Evolutionary conservation across 1,284 basidiomycete genomes (phyloP).

Genomic region (Fomitopsis betulina): DNA sequence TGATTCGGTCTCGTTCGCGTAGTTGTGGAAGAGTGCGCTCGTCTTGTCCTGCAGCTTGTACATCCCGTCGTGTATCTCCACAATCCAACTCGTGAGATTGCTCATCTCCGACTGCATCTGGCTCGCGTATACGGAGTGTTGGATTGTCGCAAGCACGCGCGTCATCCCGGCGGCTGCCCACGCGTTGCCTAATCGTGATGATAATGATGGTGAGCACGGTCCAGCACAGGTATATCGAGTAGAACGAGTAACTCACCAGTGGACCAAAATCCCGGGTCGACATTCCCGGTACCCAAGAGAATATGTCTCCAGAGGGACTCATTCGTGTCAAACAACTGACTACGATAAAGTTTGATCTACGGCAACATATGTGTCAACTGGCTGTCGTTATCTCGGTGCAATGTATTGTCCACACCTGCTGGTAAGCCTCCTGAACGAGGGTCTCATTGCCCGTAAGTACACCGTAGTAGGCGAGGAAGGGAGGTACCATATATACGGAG

Average conservation of each 20-base stretch:
- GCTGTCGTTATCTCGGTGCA: background rate
- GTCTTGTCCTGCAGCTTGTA: constrained; percentile 32
- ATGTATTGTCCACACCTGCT: constrained; percentile 39
- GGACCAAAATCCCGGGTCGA: constrained; percentile 68
- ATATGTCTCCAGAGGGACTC: constrained; percentile 71
- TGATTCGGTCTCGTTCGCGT: constrained; percentile 46
- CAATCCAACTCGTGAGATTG: constrained; percentile 64
- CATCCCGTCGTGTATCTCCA: constrained; percentile 74
- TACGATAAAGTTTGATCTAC: constrained; percentile 65
- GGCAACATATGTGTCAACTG: background rate
- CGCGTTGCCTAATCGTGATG: constrained; percentile 57
- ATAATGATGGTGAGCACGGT: background rate
- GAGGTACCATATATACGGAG: constrained; percentile 86
- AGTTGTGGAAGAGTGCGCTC: constrained; percentile 45
- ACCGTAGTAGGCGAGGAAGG: constrained; percentile 90
- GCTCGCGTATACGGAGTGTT: constrained; percentile 51
- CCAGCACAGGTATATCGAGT: too few species aligned
- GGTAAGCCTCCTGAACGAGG: constrained; percentile 67
- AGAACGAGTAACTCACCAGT: constrained; percentile 47
- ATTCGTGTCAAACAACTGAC: constrained; percentile 46
- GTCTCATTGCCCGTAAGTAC: constrained; percentile 63
- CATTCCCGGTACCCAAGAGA: constrained; percentile 42
- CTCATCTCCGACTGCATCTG: constrained; percentile 48
- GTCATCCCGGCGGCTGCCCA: constrained; percentile 87
- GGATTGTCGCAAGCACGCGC: constrained; percentile 75